Evolutionary conservation across 306 rosid genomes (phyloP).

Genomic region (Vigna angularis): DNA sequence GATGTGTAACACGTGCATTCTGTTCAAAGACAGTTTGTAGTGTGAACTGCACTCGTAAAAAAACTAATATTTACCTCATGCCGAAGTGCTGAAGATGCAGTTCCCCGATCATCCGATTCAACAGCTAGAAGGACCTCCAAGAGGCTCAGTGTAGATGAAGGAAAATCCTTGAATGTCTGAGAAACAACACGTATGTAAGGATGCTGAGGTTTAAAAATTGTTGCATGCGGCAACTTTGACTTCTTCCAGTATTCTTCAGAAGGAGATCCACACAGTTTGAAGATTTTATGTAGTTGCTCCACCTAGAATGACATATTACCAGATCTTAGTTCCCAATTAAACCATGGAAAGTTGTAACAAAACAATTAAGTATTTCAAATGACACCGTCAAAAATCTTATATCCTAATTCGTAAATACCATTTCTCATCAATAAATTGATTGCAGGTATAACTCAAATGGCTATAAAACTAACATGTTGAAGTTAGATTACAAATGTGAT

Average conservation of each 20-base stretch:
- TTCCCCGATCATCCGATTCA: conserved; percentile 77
- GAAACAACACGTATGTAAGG: conserved; percentile 76
- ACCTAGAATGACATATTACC: conserved; percentile 55
- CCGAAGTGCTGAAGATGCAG: conserved; percentile 80
- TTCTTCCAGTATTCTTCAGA: conserved; percentile 89
- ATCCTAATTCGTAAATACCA: conserved; percentile 19
- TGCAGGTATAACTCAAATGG: conserved; percentile 37
- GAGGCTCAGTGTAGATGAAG: conserved; percentile 64
- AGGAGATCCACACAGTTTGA: conserved; percentile 93
- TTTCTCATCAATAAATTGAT: conserved; percentile 33
- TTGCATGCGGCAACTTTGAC: conserved; percentile 81
- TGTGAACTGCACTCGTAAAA: conserved; percentile 22
- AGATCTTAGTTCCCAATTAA: conserved; percentile 41
- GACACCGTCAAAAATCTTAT: conserved; percentile 4
- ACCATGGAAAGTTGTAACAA: conserved; percentile 28
- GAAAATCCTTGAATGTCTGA: conserved; percentile 73
- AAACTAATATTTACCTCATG: conserved; percentile 63
- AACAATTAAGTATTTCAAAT: conserved; percentile 19
- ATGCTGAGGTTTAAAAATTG: conserved; percentile 83
- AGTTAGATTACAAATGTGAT: conserved; percentile 25
- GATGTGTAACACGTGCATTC: conserved; percentile 6
- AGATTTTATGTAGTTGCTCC: conserved; percentile 95
- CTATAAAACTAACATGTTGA: conserved; percentile 32
- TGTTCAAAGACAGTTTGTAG: not conserved
- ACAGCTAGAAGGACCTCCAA: conserved; percentile 79